Percentiles rank a stretch among this genome's conserved stretches.
Conservation (phyloP, 2,329 filamentous ascomycete species). For the Fusarium secorum region DNA sequence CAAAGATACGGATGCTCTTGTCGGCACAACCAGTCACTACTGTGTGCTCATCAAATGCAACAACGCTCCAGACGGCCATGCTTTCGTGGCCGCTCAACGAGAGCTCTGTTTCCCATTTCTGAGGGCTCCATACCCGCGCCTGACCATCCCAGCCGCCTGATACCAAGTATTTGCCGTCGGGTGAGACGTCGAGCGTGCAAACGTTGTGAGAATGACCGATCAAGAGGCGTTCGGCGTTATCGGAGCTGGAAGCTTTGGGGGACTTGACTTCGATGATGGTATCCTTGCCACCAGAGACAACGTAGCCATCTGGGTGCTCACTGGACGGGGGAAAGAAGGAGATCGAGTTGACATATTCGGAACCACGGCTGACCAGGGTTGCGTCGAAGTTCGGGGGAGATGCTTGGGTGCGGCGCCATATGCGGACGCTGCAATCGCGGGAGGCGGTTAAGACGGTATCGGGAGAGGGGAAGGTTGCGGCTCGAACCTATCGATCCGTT, state of each 20-base stretch:
- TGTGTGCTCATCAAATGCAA: conserved; percentile 80
- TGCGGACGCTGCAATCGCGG: conserved; percentile 86
- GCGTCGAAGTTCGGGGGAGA: conserved; percentile 77
- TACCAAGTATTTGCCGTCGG: conserved; percentile 76
- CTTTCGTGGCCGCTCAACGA: conserved; percentile 78
- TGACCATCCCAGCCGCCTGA: conserved; percentile 95
- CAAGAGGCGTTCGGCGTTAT: conserved; percentile 85
- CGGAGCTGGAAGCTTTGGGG: conserved; percentile 69
- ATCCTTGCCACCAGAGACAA: conserved; percentile 90
- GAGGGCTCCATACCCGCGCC: conserved; percentile 85
- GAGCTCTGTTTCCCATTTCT: conserved; percentile 81
- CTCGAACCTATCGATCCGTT: conserved; percentile 73
- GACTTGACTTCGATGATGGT: conserved; percentile 90
- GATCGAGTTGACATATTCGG: conserved; percentile 87
- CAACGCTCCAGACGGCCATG: conserved; percentile 85
- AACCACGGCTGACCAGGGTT: conserved; percentile 79
- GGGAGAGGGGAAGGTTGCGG: conserved; percentile 78
- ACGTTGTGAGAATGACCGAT: conserved; percentile 89
- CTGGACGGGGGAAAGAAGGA: conserved; percentile 75
- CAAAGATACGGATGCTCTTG: conserved; percentile 85
- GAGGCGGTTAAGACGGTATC: conserved; percentile 84
- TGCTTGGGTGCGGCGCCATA: conserved; percentile 77
- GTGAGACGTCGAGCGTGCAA: conserved; percentile 82
- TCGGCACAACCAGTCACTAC: conserved; percentile 94
- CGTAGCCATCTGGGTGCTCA: conserved; percentile 77